phyloP scores from a whole-genome alignment of 306 rosid genomes.

The Acacia crassicarpa region DNA sequence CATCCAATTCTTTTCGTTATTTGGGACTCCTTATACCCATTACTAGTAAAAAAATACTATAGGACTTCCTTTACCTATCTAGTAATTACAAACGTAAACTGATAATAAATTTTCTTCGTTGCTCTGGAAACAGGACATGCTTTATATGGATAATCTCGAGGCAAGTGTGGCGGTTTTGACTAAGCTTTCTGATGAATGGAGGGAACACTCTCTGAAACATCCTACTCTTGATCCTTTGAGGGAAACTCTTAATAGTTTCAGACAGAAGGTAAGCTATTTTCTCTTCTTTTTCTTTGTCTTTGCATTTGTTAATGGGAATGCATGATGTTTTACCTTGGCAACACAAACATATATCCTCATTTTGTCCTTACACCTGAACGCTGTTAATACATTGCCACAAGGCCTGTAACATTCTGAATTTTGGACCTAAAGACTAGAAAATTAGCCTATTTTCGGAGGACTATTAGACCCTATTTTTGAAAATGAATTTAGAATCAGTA shows the following conservation, averaged over 20 bases:
- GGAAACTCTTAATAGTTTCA: constrained; percentile 45
- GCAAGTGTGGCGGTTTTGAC: constrained; percentile 44
- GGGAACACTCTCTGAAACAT: constrained; percentile 38
- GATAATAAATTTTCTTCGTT: constrained; percentile 15
- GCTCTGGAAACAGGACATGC: constrained; percentile 42
- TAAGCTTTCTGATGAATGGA: constrained; percentile 47
- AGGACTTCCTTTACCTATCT: not conserved
- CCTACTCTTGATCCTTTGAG: constrained; percentile 38
- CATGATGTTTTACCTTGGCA: not conserved
- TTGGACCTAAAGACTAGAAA: too few relatives aligned
- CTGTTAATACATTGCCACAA: not conserved
- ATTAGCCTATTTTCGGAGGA: too few relatives aligned
- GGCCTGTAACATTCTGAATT: too few relatives aligned
- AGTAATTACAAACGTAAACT: not conserved
- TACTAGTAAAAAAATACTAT: not conserved
- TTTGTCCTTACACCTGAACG: not conserved
- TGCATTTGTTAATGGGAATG: not conserved
- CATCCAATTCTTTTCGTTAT: not conserved
- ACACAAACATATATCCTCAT: not conserved
- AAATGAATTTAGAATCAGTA: too few relatives aligned
- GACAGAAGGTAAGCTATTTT: constrained; percentile 39
- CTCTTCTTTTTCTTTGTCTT: not conserved
- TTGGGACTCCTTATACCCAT: not conserved
- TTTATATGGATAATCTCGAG: constrained; percentile 56
- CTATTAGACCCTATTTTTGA: too few relatives aligned